phyloP scores from a whole-genome alignment of 305 asterid species.

The Ilex paraguariensis region DNA sequence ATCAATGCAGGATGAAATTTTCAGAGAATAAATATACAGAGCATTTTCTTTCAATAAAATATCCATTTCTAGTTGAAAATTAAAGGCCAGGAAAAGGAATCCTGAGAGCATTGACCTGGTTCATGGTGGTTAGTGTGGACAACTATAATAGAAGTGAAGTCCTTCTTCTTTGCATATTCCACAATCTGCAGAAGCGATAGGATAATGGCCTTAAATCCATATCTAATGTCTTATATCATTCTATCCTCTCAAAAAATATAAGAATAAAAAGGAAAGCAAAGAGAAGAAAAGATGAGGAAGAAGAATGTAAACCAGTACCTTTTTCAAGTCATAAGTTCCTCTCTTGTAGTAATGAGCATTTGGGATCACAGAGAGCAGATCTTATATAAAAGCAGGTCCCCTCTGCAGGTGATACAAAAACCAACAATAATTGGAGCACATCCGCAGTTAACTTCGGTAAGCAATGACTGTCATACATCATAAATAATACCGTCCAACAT shows the following conservation, averaged over 20 bases:
- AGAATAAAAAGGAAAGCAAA: not conserved
- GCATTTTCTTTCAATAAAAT: too few relatives aligned
- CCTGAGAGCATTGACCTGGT: conserved; percentile 43
- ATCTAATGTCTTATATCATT: too few relatives aligned
- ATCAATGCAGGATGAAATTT: too few relatives aligned
- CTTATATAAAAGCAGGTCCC: conserved; percentile 79
- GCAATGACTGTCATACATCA: not conserved
- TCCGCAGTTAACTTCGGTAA: not conserved
- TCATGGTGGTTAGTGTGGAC: conserved; percentile 93
- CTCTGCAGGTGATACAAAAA: conserved; percentile 39
- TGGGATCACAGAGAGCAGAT: conserved; percentile 75
- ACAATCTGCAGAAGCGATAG: conserved; percentile 1
- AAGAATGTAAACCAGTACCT: conserved; percentile 31
- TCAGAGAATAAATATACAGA: too few relatives aligned
- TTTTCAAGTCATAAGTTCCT: conserved; percentile 93
- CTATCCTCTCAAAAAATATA: not conserved
- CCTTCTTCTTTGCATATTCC: too few relatives aligned
- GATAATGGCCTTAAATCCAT: too few relatives aligned
- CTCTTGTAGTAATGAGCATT: conserved; percentile 76
- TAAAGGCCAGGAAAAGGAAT: not conserved
- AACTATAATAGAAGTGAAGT: conserved; percentile 67
- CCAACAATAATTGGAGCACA: not conserved
- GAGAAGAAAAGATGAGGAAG: not conserved
- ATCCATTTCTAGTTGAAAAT: too few relatives aligned
- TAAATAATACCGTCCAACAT: conserved; percentile 3